Conservation (phyloP, 257 asterid genomes). For the Primulina huaijiensis region DNA sequence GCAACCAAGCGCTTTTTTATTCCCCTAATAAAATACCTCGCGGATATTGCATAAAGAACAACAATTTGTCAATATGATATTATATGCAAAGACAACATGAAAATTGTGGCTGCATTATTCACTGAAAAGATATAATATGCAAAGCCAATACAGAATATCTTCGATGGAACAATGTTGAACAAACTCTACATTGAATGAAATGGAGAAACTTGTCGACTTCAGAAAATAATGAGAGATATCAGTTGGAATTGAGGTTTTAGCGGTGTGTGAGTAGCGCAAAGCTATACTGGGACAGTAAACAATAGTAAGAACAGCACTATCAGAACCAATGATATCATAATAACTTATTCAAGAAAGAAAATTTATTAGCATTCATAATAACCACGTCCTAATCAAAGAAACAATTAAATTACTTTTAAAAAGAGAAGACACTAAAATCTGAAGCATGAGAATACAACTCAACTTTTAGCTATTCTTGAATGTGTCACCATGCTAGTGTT, state of each 20-base stretch:
- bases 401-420: conserved; percentile 1
- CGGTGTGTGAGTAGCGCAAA: background rate
- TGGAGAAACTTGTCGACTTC: background rate
- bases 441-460: conserved; percentile 1
- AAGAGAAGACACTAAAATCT: background rate
- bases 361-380: conserved; percentile 1
- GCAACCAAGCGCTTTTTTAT: background rate
- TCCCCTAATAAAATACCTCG: background rate
- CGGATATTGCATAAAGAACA: background rate
- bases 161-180: background rate
- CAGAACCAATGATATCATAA: background rate
- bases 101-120: background rate
- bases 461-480: conserved; percentile 7
- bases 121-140: background rate
- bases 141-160: background rate
- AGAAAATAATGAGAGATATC: background rate
- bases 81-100: conserved; percentile 3
- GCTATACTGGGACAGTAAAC: background rate
- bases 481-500: conserved; percentile 4
- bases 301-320: background rate
- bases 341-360: background rate
- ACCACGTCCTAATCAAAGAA: background rate
- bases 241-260: conserved; percentile 3
- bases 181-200: background rate
- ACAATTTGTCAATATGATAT: background rate